Conservation (phyloP, 345 rosid genomes). For the Leavenworthia alabamica region DNA sequence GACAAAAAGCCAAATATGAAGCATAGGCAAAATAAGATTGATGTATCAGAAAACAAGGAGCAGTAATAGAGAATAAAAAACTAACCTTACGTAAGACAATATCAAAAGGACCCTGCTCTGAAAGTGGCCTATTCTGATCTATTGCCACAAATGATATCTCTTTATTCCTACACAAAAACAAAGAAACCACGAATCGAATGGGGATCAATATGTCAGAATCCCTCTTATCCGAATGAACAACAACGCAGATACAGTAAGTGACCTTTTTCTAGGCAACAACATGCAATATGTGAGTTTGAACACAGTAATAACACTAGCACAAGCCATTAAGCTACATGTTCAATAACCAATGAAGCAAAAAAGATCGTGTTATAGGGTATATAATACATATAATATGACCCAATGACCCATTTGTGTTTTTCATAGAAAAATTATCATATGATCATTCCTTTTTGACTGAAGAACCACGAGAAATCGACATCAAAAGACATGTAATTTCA, state of each 20-base stretch:
- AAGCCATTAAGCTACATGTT: background rate
- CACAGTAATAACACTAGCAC: background rate
- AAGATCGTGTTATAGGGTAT: too few relatives aligned
- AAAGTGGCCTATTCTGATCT: constrained; percentile 2
- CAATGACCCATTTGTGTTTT: too few relatives aligned
- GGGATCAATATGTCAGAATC: background rate
- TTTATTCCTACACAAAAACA: background rate
- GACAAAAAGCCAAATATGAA: background rate
- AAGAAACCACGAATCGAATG: background rate
- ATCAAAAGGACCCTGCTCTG: constrained; percentile 5
- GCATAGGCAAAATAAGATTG: background rate
- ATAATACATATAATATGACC: too few relatives aligned
- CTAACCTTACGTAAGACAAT: constrained; percentile 2
- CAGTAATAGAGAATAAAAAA: background rate
- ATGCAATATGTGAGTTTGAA: too few relatives aligned
- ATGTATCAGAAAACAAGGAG: background rate
- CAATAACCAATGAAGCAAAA: too few relatives aligned
- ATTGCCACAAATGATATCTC: background rate
- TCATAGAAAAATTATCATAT: background rate
- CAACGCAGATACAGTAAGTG: background rate
- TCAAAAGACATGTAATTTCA: background rate
- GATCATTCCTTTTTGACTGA: background rate
- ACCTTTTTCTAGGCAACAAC: too few relatives aligned
- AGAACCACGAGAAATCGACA: background rate
- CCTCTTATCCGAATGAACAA: background rate